Percentiles rank a stretch among this genome's conserved stretches.
phyloP scores from a whole-genome alignment of 208 protist species.

The Acanthamoeba royreba region DNA sequence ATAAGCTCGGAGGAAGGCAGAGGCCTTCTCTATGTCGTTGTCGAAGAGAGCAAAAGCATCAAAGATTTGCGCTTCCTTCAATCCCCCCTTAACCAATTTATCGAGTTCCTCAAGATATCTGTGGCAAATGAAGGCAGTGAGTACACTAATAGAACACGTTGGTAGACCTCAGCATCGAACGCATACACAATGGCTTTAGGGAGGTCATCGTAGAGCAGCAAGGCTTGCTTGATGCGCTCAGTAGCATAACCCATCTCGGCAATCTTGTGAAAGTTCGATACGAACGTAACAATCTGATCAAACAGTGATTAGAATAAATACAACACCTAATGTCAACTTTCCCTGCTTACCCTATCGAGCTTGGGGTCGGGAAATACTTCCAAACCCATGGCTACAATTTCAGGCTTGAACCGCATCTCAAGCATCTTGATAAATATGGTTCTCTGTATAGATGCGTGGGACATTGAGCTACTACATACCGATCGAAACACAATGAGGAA shows the following conservation, averaged over 20 bases:
- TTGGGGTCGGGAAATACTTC: not conserved
- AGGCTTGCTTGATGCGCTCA: slow-evolving; percentile 23
- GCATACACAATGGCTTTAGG: not conserved
- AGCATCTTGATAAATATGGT: not conserved
- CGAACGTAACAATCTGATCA: slow-evolving; percentile 26
- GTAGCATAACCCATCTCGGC: not conserved
- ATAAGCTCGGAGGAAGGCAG: not conserved
- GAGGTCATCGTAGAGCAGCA: not conserved
- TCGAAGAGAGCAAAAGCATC: slow-evolving; percentile 28
- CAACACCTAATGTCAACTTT: not conserved
- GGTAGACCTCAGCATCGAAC: no score
- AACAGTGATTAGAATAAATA: not conserved
- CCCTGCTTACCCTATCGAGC: not conserved
- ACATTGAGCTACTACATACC: not conserved
- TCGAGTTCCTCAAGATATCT: slow-evolving; percentile 47
- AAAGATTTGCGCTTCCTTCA: slow-evolving; percentile 38
- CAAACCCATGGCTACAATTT: not conserved
- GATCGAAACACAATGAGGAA: not conserved
- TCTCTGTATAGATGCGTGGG: not conserved
- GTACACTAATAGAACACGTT: not conserved
- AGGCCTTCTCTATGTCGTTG: slow-evolving; percentile 25
- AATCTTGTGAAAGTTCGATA: slow-evolving; percentile 33
- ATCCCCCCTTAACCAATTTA: not conserved
- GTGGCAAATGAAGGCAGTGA: not conserved
- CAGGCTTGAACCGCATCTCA: slow-evolving; percentile 35